Evolutionary conservation across 208 protist genomes (phyloP).

Genomic region (Acanthamoeba divionensis): DNA sequence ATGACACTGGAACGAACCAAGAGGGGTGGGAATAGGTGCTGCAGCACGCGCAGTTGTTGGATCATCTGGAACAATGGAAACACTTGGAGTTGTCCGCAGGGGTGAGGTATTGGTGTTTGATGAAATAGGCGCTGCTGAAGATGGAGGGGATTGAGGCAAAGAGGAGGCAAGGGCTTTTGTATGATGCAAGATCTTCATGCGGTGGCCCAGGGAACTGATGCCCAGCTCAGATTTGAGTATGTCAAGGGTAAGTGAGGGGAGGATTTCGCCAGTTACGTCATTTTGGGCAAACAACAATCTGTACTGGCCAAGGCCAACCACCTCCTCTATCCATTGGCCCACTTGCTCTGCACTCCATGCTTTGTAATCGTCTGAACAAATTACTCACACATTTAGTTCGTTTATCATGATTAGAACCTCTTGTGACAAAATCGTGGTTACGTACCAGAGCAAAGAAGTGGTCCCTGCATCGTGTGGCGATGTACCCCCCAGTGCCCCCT

Average conservation of each 20-base stretch:
- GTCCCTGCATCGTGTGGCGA: too few relatives aligned
- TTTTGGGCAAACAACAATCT: neutral
- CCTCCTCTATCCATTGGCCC: neutral
- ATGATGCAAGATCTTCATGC: neutral
- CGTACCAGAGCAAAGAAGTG: too few relatives aligned
- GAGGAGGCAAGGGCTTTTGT: neutral
- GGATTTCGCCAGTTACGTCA: slow-evolving; percentile 11
- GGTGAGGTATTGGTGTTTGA: neutral
- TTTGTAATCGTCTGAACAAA: neutral
- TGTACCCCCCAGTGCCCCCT: too few relatives aligned
- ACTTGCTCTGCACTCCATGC: neutral
- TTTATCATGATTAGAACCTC: too few relatives aligned
- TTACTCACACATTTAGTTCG: too few relatives aligned
- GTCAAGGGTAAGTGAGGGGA: neutral
- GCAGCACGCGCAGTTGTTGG: neutral
- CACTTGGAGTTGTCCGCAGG: neutral
- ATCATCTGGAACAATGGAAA: neutral
- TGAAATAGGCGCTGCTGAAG: neutral
- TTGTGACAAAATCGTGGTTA: too few relatives aligned
- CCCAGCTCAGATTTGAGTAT: slow-evolving; percentile 17
- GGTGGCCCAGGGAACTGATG: neutral
- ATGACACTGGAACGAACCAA: neutral
- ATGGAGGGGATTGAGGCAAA: neutral
- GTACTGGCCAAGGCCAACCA: neutral
- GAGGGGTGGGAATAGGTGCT: neutral